A percentile compares a stretch with the other conserved stretches of the same genome.
phyloP scores from a whole-genome alignment of 176 grass and related monocot genomes.

The Otatea glauca region DNA sequence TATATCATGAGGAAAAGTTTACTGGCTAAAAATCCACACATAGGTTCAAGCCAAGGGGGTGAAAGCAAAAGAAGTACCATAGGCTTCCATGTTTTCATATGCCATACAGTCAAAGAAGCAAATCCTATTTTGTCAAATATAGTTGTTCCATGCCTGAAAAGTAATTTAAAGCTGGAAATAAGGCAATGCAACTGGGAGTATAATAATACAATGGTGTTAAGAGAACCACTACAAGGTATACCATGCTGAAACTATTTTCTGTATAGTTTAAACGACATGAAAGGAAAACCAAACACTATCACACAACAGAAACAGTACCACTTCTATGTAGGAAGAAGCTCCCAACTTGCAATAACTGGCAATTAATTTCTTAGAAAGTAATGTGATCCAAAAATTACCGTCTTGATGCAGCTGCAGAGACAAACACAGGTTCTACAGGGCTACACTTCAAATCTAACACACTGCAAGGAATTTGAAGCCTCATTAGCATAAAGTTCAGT shows the following conservation, averaged over 20 bases:
- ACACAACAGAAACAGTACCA: background rate
- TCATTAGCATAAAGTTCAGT: slow-evolving; percentile 36
- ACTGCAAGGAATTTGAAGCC: slow-evolving; percentile 58
- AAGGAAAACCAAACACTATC: background rate
- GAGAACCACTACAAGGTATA: background rate
- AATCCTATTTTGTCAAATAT: slow-evolving; percentile 82
- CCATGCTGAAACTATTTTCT: background rate
- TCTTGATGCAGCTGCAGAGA: slow-evolving; percentile 94
- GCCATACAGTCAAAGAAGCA: slow-evolving; percentile 91
- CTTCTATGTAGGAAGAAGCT: slow-evolving; percentile 4
- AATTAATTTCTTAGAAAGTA: slow-evolving; percentile 39
- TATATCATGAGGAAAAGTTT: slow-evolving; percentile 8
- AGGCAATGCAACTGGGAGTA: slow-evolving; percentile 8
- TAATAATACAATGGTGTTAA: slow-evolving; percentile 26
- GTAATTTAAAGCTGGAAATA: slow-evolving; percentile 40
- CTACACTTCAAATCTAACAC: slow-evolving; percentile 97
- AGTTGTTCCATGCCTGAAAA: slow-evolving; percentile 69
- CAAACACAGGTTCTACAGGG: slow-evolving; percentile 92
- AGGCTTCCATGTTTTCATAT: slow-evolving; percentile 98
- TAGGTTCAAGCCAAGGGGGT: slow-evolving; percentile 31
- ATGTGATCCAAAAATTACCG: slow-evolving; percentile 56
- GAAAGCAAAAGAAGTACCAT: slow-evolving; percentile 65
- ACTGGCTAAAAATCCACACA: slow-evolving; percentile 12
- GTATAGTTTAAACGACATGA: slow-evolving; percentile 16
- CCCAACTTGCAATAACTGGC: background rate